Evolutionary conservation across 352 stramenopile species (phyloP).

Genomic region (Phytophthora crassamura): DNA sequence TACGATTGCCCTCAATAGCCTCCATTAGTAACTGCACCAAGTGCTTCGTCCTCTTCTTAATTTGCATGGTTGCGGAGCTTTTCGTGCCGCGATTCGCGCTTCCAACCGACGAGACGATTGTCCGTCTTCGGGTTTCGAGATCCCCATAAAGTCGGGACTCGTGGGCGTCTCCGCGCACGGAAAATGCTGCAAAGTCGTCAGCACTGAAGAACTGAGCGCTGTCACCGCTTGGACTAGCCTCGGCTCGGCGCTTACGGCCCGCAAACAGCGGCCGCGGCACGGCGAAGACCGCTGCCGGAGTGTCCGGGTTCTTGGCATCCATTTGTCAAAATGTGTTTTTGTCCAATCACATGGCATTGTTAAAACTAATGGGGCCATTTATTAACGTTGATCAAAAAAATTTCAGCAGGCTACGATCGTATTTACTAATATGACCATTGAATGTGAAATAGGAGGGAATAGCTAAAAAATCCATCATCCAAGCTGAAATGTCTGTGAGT

Average conservation of each 20-base stretch:
- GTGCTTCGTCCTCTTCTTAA: constrained; percentile 32
- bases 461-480: too few species aligned
- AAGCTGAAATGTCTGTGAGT: too few species aligned
- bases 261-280: constrained; percentile 52
- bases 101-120: constrained; percentile 22
- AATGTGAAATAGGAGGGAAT: too few species aligned
- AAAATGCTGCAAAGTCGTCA: constrained; percentile 49
- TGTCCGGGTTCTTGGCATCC: constrained; percentile 2
- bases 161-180: constrained; percentile 27
- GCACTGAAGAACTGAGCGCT: constrained; percentile 42
- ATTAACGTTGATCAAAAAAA: too few species aligned
- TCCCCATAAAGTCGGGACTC: constrained; percentile 36
- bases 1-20: constrained; percentile 16
- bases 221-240: background rate
- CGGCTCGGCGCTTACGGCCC: constrained; percentile 50
- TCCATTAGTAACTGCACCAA: constrained; percentile 46
- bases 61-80: background rate
- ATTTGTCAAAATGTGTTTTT: background rate
- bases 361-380: too few species aligned
- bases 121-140: constrained; percentile 34
- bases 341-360: too few species aligned
- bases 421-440: too few species aligned
- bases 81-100: background rate
- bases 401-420: too few species aligned
- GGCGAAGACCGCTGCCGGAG: constrained; percentile 39